phyloP scores from a whole-genome alignment of 2,329 filamentous ascomycete genomes.

The Fusarium nematophilum region DNA sequence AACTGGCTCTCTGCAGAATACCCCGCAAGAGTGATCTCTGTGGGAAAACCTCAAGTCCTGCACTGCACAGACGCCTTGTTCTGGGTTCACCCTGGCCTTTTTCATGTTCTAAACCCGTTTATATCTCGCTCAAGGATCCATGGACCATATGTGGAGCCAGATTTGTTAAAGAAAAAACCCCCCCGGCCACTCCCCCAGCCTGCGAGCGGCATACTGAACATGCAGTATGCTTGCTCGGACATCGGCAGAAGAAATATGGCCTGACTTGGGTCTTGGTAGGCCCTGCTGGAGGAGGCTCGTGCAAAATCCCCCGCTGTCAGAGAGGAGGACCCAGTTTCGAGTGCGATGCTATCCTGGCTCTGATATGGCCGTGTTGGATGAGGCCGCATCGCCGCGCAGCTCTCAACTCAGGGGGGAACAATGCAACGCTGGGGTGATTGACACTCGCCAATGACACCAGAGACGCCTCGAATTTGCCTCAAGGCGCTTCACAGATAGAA shows the following conservation, averaged over 20 bases:
- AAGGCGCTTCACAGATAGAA: neutral
- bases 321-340: neutral
- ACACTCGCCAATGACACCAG: slow-evolving; percentile 1
- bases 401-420: slow-evolving; percentile 8
- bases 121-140: neutral
- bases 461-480: neutral
- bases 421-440: slow-evolving; percentile 17
- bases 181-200: slow-evolving; percentile 1
- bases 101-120: neutral
- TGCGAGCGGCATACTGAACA: neutral
- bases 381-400: neutral
- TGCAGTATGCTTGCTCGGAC: neutral
- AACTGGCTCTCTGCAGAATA: neutral
- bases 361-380: no score
- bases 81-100: neutral
- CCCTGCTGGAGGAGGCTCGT: neutral
- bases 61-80: neutral
- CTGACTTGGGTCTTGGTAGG: neutral
- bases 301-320: neutral
- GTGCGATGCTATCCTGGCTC: no score
- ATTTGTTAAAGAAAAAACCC: neutral
- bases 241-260: neutral
- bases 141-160: neutral
- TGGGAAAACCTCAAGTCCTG: neutral
- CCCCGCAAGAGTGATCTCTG: neutral